Conservation (phyloP, 179 eudicot genomes). For the Vitellaria paradoxa region DNA sequence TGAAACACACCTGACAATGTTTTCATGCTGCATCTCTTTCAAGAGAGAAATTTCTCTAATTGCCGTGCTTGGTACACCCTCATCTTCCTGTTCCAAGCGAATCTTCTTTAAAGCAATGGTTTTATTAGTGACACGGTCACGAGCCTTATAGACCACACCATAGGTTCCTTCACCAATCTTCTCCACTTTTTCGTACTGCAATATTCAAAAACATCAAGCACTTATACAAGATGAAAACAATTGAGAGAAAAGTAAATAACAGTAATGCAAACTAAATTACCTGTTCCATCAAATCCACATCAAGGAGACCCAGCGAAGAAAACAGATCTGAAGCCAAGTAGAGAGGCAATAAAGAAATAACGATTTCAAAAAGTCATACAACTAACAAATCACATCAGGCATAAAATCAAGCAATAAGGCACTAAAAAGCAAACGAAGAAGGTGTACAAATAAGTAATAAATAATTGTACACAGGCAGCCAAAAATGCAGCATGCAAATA, state of each 20-base stretch:
- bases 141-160: slow-evolving; percentile 95
- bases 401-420: background rate
- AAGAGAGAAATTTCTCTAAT: slow-evolving; percentile 94
- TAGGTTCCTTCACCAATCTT: slow-evolving; percentile 99
- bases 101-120: slow-evolving; percentile 95
- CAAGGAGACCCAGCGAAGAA: background rate
- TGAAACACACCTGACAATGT: slow-evolving; percentile 64
- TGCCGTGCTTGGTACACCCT: slow-evolving; percentile 97
- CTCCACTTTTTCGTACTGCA: slow-evolving; percentile 93
- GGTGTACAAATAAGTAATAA: background rate
- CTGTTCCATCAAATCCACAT: slow-evolving; percentile 31
- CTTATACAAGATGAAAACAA: background rate
- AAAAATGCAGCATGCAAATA: background rate
- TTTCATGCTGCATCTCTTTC: slow-evolving; percentile 97
- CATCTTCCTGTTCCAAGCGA: slow-evolving; percentile 94
- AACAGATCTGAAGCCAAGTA: slow-evolving; percentile 13
- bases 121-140: slow-evolving; percentile 75
- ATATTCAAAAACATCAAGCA: slow-evolving; percentile 10
- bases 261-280: slow-evolving; percentile 12
- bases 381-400: background rate
- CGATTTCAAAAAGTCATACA: slow-evolving; percentile 1
- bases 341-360: background rate
- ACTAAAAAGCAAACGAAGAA: background rate
- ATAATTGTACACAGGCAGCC: background rate
- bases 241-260: background rate